These are phyloP conservation scores for Boletus insuetus DNA, from an alignment of 768 basidiomycete genomes.

Conservation along the genomic window DNA sequence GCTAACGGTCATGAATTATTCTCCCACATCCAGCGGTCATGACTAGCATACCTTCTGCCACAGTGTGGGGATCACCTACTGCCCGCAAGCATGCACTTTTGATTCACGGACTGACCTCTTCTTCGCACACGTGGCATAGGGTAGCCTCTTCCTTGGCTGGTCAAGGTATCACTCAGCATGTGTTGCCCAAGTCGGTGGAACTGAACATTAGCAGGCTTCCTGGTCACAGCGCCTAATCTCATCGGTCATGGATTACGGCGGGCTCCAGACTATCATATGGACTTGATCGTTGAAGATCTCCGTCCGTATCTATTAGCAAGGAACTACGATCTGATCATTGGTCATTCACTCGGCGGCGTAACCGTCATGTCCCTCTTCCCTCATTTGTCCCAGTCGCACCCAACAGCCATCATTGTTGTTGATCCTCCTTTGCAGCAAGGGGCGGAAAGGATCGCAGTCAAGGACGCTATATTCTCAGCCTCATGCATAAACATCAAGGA, in stretches of 20 bases:
- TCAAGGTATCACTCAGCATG: constrained; percentile 10
- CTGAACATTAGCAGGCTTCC: constrained; percentile 11
- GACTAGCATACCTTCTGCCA: constrained; percentile 4
- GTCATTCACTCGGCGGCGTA: constrained; percentile 18
- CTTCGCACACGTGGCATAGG: constrained; percentile 18
- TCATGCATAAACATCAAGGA: too few species aligned
- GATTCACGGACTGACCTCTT: constrained; percentile 7
- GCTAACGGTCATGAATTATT: neutral
- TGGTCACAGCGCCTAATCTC: constrained; percentile 20
- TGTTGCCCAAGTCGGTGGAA: neutral
- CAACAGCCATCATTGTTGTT: too few species aligned
- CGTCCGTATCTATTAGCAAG: constrained; percentile 7
- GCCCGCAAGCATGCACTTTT: constrained; percentile 6
- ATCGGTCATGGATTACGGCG: too few species aligned
- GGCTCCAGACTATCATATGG: neutral
- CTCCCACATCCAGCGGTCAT: neutral
- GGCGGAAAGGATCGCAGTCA: too few species aligned
- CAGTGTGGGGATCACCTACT: constrained; percentile 16
- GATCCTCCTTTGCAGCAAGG: too few species aligned
- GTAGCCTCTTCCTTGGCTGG: constrained; percentile 1
- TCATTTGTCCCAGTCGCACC: too few species aligned
- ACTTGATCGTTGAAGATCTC: constrained; percentile 11
- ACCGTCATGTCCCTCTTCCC: constrained; percentile 13
- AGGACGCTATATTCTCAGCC: too few species aligned
- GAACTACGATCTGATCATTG: constrained; percentile 16